phyloP scores from a whole-genome alignment of 1,284 basidiomycete species.

The Puccinia brachypodii region DNA sequence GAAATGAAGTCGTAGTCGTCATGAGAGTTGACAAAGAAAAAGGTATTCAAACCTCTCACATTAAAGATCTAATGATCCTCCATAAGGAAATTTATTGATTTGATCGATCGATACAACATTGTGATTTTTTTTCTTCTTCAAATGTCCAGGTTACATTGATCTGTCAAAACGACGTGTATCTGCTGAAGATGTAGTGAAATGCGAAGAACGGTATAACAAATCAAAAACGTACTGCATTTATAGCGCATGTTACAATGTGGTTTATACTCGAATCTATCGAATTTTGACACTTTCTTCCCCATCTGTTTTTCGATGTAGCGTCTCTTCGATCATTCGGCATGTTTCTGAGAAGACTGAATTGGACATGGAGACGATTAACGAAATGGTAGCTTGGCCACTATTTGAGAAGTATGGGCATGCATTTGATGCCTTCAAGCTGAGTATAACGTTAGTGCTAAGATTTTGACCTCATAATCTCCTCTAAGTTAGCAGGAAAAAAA shows the following conservation, averaged over 20 bases:
- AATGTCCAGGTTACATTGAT: conserved; percentile 87
- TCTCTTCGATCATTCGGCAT: conserved; percentile 78
- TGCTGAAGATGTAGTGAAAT: conserved; percentile 96
- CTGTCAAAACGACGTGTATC: conserved; percentile 99
- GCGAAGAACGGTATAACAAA: conserved; percentile 98
- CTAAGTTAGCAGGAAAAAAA: no score
- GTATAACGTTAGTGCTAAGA: conserved; percentile 73
- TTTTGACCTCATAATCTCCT: neutral
- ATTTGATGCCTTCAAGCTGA: conserved; percentile 97
- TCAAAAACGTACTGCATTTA: conserved; percentile 74
- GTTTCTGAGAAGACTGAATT: conserved; percentile 79
- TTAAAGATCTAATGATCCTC: neutral
- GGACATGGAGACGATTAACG: conserved; percentile 74
- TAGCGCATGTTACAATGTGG: no score
- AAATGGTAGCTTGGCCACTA: conserved; percentile 88
- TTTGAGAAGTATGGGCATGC: conserved; percentile 90
- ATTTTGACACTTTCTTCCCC: neutral
- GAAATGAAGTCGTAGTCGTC: conserved; percentile 98
- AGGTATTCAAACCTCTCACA: conserved; percentile 63
- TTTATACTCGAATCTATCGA: neutral
- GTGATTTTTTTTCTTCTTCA: conserved; percentile 26
- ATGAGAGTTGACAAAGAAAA: conserved; percentile 99
- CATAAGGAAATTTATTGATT: no score
- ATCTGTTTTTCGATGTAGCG: conserved; percentile 7
- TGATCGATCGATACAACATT: neutral